Evolutionary conservation across 2,329 filamentous ascomycete genomes (phyloP).

Genomic region (Dactylonectria estremocensis): DNA sequence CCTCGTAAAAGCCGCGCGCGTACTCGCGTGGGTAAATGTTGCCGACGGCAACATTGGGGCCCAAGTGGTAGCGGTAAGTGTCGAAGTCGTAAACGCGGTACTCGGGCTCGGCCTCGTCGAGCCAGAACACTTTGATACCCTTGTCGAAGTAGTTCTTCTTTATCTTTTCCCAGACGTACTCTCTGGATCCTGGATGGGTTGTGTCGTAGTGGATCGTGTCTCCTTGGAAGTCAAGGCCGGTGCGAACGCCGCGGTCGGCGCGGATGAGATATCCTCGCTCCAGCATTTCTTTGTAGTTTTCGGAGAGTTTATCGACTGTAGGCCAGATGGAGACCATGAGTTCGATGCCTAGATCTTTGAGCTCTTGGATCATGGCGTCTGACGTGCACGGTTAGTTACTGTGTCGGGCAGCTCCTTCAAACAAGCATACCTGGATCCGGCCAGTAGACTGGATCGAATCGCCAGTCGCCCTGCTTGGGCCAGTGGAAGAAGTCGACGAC

Average conservation of each 20-base stretch:
- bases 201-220: slow-evolving; percentile 75
- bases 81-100: slow-evolving; percentile 78
- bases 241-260: slow-evolving; percentile 71
- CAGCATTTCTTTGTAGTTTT: slow-evolving; percentile 75
- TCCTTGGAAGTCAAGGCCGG: slow-evolving; percentile 72
- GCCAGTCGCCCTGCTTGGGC: slow-evolving; percentile 78
- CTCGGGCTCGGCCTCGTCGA: slow-evolving; percentile 79
- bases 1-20: slow-evolving; percentile 73
- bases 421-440: slow-evolving; percentile 69
- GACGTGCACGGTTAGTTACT: neutral
- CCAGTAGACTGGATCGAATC: slow-evolving; percentile 75
- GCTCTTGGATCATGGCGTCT: slow-evolving; percentile 75
- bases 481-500: slow-evolving; percentile 80
- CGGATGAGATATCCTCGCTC: slow-evolving; percentile 73
- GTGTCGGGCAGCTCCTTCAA: neutral
- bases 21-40: slow-evolving; percentile 75
- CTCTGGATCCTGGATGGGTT: slow-evolving; percentile 72
- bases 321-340: slow-evolving; percentile 82
- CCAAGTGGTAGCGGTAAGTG: slow-evolving; percentile 65
- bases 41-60: slow-evolving; percentile 61
- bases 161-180: slow-evolving; percentile 72
- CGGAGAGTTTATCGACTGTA: slow-evolving; percentile 71
- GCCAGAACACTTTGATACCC: slow-evolving; percentile 77
- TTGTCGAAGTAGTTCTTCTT: slow-evolving; percentile 74
- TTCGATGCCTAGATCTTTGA: slow-evolving; percentile 72